These are phyloP conservation scores for Paecilomyces sp. DNA, from an alignment of 2,329 filamentous ascomycete genomes.

Conservation along the genomic window DNA sequence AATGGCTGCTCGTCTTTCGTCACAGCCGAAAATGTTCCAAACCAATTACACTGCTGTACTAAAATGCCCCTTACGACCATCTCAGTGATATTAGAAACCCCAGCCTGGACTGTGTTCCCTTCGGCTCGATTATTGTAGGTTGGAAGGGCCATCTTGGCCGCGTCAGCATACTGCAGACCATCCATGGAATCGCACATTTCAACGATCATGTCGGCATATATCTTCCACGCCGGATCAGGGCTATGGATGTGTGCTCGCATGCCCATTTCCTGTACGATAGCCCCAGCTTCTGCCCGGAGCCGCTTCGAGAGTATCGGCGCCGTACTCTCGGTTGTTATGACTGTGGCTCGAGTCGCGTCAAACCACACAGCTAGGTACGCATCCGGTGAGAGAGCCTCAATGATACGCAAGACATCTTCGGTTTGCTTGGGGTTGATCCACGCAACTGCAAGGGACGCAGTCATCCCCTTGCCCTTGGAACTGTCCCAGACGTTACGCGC, in stretches of 20 bases:
- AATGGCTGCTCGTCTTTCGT: background rate
- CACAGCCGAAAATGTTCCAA: background rate
- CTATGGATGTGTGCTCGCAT: background rate
- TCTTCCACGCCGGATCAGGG: background rate
- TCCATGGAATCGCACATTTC: background rate
- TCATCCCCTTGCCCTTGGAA: background rate
- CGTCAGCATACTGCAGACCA: background rate
- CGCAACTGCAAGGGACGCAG: background rate
- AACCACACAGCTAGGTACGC: background rate
- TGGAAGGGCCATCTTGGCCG: background rate
- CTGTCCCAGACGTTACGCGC: background rate
- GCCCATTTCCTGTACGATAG: background rate
- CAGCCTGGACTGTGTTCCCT: background rate
- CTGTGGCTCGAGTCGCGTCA: background rate
- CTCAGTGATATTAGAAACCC: background rate
- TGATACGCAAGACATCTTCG: background rate
- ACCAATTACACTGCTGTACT: background rate
- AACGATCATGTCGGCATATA: background rate
- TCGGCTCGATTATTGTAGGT: background rate
- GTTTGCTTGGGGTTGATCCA: background rate
- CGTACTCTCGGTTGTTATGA: background rate
- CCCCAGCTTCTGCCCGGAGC: background rate
- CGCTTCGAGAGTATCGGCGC: background rate
- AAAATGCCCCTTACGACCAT: background rate
- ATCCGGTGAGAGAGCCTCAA: background rate